A percentile compares a stretch with the other conserved stretches of the same genome.
Conservation (phyloP, 352 stramenopile genomes). For the Pythium pyrilobum region DNA sequence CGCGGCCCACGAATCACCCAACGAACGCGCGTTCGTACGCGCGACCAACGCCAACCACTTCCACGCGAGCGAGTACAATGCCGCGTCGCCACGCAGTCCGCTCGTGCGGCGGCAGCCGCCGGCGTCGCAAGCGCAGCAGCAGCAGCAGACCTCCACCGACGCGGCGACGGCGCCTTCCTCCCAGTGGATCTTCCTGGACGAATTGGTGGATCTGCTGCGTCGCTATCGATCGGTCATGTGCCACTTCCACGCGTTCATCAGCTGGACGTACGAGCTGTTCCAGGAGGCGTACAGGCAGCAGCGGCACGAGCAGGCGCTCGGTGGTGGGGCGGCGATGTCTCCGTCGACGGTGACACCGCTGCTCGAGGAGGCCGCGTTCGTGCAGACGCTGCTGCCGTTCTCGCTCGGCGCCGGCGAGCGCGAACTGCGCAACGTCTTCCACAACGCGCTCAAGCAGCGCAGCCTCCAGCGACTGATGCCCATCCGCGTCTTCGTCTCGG, state of each 20-base stretch:
- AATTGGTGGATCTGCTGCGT: slow-evolving; percentile 49
- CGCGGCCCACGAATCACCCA: too few relatives aligned
- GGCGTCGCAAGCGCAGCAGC: neutral
- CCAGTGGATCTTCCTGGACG: slow-evolving; percentile 49
- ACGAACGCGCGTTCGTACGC: slow-evolving; percentile 9
- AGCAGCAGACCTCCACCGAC: neutral
- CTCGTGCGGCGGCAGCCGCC: slow-evolving; percentile 1
- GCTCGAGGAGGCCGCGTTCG: slow-evolving; percentile 44
- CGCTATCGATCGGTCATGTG: slow-evolving; percentile 59
- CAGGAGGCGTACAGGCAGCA: slow-evolving; percentile 18
- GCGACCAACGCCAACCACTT: slow-evolving; percentile 58
- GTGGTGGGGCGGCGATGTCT: neutral
- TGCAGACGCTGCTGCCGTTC: slow-evolving; percentile 33
- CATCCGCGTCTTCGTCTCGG: slow-evolving; percentile 53
- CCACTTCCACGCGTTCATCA: slow-evolving; percentile 57
- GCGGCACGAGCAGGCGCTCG: neutral
- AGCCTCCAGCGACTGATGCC: slow-evolving; percentile 48
- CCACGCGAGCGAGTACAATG: slow-evolving; percentile 49
- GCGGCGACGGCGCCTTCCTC: neutral
- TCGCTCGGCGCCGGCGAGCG: slow-evolving; percentile 43
- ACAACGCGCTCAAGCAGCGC: slow-evolving; percentile 60
- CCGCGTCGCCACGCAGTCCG: slow-evolving; percentile 39
- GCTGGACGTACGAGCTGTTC: slow-evolving; percentile 56
- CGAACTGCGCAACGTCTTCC: slow-evolving; percentile 60
- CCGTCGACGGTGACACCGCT: slow-evolving; percentile 3